phyloP scores from a whole-genome alignment of 345 rosid genomes.

The Syzygium aromaticum region DNA sequence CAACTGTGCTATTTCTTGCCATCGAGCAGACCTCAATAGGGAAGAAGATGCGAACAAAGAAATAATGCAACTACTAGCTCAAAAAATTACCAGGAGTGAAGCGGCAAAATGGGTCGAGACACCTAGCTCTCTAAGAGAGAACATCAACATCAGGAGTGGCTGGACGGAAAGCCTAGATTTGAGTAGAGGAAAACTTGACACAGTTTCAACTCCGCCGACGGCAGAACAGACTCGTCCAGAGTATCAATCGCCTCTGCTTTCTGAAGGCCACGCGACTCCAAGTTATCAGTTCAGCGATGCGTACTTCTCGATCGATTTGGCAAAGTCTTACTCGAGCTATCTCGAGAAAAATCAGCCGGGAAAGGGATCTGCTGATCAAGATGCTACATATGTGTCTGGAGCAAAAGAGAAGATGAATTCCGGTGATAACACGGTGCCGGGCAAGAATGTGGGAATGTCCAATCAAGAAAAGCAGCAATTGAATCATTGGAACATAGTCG shows the following conservation, averaged over 20 bases:
- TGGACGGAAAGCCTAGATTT: neutral
- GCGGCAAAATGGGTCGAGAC: conserved; percentile 16
- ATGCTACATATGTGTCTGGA: neutral
- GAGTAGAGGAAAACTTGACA: neutral
- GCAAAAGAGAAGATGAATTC: neutral
- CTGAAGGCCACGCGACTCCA: conserved; percentile 17
- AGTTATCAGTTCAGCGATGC: conserved; percentile 42
- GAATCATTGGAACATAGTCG: neutral
- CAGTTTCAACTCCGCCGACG: neutral
- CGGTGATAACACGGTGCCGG: neutral
- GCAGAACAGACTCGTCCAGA: neutral
- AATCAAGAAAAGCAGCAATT: neutral
- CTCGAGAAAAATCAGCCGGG: neutral
- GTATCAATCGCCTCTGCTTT: conserved; percentile 9
- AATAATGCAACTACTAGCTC: conserved; percentile 17
- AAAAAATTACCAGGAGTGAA: conserved; percentile 3
- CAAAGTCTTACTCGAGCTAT: conserved; percentile 15
- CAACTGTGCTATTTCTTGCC: conserved; percentile 22
- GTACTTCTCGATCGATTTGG: conserved; percentile 37
- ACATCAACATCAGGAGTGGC: neutral
- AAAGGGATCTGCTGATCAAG: neutral
- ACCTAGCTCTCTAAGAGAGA: conserved; percentile 5
- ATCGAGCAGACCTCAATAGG: conserved; percentile 4
- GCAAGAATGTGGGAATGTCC: neutral
- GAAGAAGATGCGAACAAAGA: conserved; percentile 14